Evolutionary conservation across 495 filamentous ascomycete species (phyloP), one percentile per base, ranked within the genome.

Genomic region (Penicillium cataractarum): DNA sequence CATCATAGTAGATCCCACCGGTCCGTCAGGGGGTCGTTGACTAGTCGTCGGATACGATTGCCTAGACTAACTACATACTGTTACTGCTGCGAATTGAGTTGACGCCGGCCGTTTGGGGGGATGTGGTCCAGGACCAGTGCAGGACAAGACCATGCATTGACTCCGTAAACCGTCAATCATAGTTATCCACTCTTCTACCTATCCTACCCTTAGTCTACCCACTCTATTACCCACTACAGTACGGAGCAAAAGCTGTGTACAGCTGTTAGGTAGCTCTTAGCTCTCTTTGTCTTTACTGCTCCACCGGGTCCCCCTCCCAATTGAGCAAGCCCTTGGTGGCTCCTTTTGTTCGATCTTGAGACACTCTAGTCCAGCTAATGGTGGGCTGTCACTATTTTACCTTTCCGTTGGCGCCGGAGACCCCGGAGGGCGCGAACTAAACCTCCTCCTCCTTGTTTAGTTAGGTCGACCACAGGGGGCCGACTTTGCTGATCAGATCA

Each of bases 11-110:
- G 46, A 50, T 50, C 24, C 24, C 46, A 46, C 42, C 21, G 42
- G 19, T 9, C 24, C 22, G 21, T 48, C 29, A 52, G n/a, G 50
- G 35, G 26, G n/a, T n/a, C n/a, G n/a, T n/a, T 5, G n/a, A 40
- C 44, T 42, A 19, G 8, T 42, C 9, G 58, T 59, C 60, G 64
- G 60, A 66, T 63, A 60, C 42, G 35, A 63, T 51, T 66, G 56
- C 60, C 59, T 53, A 27, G 19, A n/a, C 42, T 22, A 22, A 39
- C 35, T 22, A 2, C 22, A 22, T 12, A 22, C 42, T 22, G 42
- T 46, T 46, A 32, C 32, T 13, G 33, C 48, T 46, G 37, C 37
- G 32, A 68, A 68, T 70, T 65, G 62, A 70, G 65, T 70, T 68
- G 29, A 58, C 62, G 68, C 68, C 65, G 60, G 65, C 44, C 44